Percentiles rank a stretch among this genome's conserved stretches.
phyloP scores from a whole-genome alignment of 257 asterid genomes.

The Capsicum rhomboideum region DNA sequence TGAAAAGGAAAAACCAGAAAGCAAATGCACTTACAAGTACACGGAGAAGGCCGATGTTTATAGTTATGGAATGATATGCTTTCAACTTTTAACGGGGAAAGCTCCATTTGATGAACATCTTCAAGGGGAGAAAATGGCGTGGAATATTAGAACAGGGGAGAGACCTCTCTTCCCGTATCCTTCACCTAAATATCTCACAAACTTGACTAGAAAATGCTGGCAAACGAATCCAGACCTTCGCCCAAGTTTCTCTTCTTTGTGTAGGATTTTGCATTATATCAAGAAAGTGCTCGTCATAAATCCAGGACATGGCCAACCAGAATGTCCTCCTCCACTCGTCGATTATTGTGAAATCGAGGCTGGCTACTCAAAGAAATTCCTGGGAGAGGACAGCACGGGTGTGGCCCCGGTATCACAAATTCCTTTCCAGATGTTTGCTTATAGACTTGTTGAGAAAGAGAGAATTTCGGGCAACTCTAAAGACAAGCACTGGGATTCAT shows the following conservation, averaged over 20 bases:
- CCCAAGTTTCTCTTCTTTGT: constrained; percentile 65
- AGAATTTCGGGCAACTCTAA: constrained; percentile 18
- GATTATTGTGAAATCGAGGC: constrained; percentile 74
- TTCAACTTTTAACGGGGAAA: constrained; percentile 70
- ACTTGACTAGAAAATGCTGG: constrained; percentile 80
- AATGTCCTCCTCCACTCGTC: constrained; percentile 71
- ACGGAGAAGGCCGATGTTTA: constrained; percentile 78
- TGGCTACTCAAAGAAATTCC: constrained; percentile 40
- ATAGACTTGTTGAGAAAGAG: constrained; percentile 56
- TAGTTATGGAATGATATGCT: constrained; percentile 87
- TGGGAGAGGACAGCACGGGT: constrained; percentile 16
- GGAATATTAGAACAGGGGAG: constrained; percentile 70
- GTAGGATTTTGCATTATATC: constrained; percentile 67
- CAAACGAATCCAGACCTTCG: constrained; percentile 53
- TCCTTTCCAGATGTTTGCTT: constrained; percentile 74
- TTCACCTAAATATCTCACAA: constrained; percentile 62
- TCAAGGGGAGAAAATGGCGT: constrained; percentile 68
- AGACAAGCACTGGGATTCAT: constrained; percentile 39
- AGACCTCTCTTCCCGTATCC: constrained; percentile 82
- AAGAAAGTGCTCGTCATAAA: constrained; percentile 56
- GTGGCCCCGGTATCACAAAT: constrained; percentile 44
- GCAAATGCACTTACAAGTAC: constrained; percentile 21
- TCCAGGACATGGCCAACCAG: constrained; percentile 82
- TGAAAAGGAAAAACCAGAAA: constrained; percentile 39
- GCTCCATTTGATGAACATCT: constrained; percentile 70